A percentile compares a stretch with the other conserved stretches of the same genome.
phyloP scores from a whole-genome alignment of 257 asterid species.

The Primulina eburnea region DNA sequence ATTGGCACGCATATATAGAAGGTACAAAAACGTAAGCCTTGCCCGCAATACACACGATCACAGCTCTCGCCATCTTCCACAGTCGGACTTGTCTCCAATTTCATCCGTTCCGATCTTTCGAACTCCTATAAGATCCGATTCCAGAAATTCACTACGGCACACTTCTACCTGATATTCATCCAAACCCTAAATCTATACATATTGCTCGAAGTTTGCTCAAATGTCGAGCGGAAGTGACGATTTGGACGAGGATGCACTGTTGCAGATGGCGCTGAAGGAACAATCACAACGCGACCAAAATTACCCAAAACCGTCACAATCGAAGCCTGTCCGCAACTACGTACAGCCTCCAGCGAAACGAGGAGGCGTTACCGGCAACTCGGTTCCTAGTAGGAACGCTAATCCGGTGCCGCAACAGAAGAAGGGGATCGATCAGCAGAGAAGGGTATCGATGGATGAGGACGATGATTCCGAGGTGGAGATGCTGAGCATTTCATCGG shows the following conservation, averaged over 20 bases:
- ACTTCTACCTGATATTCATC: not conserved
- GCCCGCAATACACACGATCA: not conserved
- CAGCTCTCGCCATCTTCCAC: not conserved
- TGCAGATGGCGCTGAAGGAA: constrained; percentile 93
- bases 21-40: too few species aligned
- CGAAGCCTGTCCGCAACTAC: constrained; percentile 71
- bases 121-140: constrained; percentile 32
- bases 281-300: constrained; percentile 72
- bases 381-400: constrained; percentile 4
- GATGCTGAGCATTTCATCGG: constrained; percentile 94
- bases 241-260: constrained; percentile 85
- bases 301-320: constrained; percentile 52
- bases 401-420: constrained; percentile 39
- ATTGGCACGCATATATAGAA: too few species aligned
- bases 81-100: not conserved
- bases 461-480: constrained; percentile 97
- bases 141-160: constrained; percentile 19
- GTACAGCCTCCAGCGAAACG: constrained; percentile 71
- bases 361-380: constrained; percentile 15
- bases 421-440: constrained; percentile 37
- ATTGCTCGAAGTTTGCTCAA: constrained; percentile 17
- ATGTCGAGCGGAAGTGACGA: constrained; percentile 86
- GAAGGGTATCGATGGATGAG: constrained; percentile 49
- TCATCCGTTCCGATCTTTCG: not conserved
- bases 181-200: constrained; percentile 13